Evolutionary conservation across 2,329 filamentous ascomycete species (phyloP).

Genomic region (Curvularia eragrostidis): DNA sequence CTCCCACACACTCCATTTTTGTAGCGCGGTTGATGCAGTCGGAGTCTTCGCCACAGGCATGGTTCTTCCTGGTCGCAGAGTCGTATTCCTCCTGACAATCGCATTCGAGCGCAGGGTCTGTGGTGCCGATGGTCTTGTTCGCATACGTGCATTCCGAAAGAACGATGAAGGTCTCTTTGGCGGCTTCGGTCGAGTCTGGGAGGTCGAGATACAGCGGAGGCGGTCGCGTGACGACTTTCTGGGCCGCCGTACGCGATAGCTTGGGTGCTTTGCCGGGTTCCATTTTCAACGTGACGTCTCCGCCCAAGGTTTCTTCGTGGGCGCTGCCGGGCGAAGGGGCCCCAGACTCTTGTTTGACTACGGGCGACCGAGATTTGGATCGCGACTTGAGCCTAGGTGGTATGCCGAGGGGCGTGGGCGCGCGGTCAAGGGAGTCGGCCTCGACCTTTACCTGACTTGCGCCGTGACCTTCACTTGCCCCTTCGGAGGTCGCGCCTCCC

Average conservation of each 20-base stretch:
- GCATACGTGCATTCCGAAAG: slow-evolving; percentile 89
- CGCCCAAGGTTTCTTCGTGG: slow-evolving; percentile 63
- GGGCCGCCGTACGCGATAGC: slow-evolving; percentile 73
- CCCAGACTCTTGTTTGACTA: slow-evolving; percentile 37
- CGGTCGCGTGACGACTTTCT: slow-evolving; percentile 70
- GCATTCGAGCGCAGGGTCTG: slow-evolving; percentile 92
- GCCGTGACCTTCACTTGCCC: slow-evolving; percentile 27
- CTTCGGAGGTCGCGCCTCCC: slow-evolving; percentile 42
- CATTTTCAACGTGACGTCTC: slow-evolving; percentile 67
- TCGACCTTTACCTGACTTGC: slow-evolving; percentile 36
- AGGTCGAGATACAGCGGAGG: slow-evolving; percentile 74
- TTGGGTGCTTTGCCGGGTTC: slow-evolving; percentile 71
- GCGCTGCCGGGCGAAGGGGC: slow-evolving; percentile 50
- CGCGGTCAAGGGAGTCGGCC: slow-evolving; percentile 26
- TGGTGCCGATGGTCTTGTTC: slow-evolving; percentile 87
- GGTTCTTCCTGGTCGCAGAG: slow-evolving; percentile 64
- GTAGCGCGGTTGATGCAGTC: slow-evolving; percentile 98
- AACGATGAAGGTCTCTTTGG: slow-evolving; percentile 76
- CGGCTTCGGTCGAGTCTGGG: slow-evolving; percentile 78
- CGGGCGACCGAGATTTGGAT: slow-evolving; percentile 44
- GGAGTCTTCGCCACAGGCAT: slow-evolving; percentile 92
- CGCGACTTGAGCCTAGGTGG: slow-evolving; percentile 37
- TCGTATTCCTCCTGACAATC: slow-evolving; percentile 93
- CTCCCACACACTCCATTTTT: slow-evolving; percentile 92
- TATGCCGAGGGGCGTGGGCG: slow-evolving; percentile 39